These are phyloP conservation scores for Skeletonema tropicum DNA, from an alignment of 108 stramenopile species.

Conservation along the genomic window DNA sequence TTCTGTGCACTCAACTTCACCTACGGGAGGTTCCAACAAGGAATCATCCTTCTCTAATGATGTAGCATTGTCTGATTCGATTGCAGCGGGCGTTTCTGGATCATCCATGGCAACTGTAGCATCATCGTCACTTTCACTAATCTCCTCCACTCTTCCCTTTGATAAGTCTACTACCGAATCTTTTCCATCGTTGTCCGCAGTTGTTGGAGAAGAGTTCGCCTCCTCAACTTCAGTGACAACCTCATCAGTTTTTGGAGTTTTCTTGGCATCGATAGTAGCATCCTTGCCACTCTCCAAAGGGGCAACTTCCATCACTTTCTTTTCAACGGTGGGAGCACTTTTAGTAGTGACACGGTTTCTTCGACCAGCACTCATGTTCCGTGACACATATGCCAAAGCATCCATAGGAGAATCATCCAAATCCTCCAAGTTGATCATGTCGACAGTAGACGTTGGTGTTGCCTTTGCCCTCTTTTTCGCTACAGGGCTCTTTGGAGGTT, in stretches of 20 bases:
- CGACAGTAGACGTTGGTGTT: not conserved
- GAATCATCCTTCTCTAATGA: not conserved
- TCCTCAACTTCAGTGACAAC: not conserved
- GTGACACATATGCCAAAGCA: slow-evolving; percentile 17
- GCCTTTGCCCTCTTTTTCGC: slow-evolving; percentile 1
- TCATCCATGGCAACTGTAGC: slow-evolving; percentile 5
- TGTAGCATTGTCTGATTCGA: not conserved
- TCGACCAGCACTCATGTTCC: slow-evolving; percentile 5
- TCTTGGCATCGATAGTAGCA: not conserved
- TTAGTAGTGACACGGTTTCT: not conserved
- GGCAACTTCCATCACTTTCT: not conserved
- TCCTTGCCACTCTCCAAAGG: not conserved
- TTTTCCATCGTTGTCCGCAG: not conserved
- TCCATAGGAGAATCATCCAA: slow-evolving; percentile 29
- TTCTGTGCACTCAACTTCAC: not conserved
- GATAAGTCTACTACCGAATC: not conserved
- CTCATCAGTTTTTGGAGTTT: not conserved
- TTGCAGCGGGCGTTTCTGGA: not conserved
- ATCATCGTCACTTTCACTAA: not conserved
- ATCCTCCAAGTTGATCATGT: not conserved
- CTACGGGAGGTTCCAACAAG: not conserved
- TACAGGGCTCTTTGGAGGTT: slow-evolving; percentile 1
- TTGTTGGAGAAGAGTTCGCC: not conserved
- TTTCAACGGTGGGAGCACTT: not conserved
- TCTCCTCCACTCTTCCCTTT: not conserved